Evolutionary conservation across 257 asterid genomes (phyloP).

Genomic region (Nyctanthes arbortristis): DNA sequence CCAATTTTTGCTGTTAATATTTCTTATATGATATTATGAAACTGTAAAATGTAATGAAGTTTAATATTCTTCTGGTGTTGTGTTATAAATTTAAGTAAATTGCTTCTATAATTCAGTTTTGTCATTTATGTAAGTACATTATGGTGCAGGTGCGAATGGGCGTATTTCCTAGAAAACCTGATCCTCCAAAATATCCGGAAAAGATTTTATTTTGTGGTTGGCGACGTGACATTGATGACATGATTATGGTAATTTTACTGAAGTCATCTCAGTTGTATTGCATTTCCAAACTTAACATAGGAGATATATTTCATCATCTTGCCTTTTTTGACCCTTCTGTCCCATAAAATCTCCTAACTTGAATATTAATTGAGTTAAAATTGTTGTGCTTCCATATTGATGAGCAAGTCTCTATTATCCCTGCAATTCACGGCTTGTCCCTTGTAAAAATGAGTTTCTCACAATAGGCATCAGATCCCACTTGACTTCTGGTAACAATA

Average conservation of each 20-base stretch:
- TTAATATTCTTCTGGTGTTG: background rate
- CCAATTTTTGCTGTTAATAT: background rate
- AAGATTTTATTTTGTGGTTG: constrained; percentile 92
- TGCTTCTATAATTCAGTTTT: constrained; percentile 9
- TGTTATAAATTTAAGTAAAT: background rate
- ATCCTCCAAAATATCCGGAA: constrained; percentile 95
- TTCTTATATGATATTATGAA: background rate
- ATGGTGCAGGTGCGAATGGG: constrained; percentile 64
- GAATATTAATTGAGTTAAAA: background rate
- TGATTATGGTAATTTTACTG: constrained; percentile 72
- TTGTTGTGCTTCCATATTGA: background rate
- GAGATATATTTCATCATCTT: constrained; percentile 9
- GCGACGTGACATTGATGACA: constrained; percentile 97
- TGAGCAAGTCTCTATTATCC: constrained; percentile 5
- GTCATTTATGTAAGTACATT: constrained; percentile 26
- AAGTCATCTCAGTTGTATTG: background rate
- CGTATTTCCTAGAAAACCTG: constrained; percentile 58
- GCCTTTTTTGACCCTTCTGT: constrained; percentile 5
- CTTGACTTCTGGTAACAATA: no score
- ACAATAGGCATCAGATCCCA: no score
- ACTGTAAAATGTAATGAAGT: background rate
- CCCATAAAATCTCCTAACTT: constrained; percentile 4
- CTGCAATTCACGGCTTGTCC: background rate
- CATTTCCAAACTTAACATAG: constrained; percentile 13
- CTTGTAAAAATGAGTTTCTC: background rate